Evolutionary conservation across 192 early-diverging fungal genomes (phyloP).

Genomic region (Helicostylum pulchrum): DNA sequence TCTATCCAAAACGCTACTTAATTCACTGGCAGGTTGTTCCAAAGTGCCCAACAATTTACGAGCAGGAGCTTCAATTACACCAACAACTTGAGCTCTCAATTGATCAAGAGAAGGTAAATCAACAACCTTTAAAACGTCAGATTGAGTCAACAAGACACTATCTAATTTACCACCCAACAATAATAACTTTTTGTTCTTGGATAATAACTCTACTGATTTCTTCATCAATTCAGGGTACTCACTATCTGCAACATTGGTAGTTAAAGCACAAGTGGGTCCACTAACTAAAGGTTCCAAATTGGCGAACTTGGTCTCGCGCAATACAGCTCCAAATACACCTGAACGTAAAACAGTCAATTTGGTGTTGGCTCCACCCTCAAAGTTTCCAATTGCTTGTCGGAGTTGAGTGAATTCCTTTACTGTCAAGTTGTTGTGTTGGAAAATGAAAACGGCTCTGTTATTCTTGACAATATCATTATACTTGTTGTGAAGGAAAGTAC

Average conservation of each 20-base stretch:
- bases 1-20: slow-evolving; percentile 36
- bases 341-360: slow-evolving; percentile 45
- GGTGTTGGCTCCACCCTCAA: slow-evolving; percentile 16
- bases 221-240: slow-evolving; percentile 38
- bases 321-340: slow-evolving; percentile 45
- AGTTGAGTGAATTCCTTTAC: slow-evolving; percentile 49
- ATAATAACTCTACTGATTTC: slow-evolving; percentile 38
- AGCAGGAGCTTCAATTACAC: slow-evolving; percentile 45
- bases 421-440: slow-evolving; percentile 61
- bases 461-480: slow-evolving; percentile 42
- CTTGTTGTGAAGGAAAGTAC: slow-evolving; percentile 44
- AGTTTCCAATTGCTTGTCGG: slow-evolving; percentile 38
- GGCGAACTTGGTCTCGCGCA: slow-evolving; percentile 42
- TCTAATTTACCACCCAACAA: slow-evolving; percentile 58
- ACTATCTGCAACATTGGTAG: slow-evolving; percentile 40
- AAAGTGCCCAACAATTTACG: slow-evolving; percentile 39
- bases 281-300: slow-evolving; percentile 48
- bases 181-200: slow-evolving; percentile 54
- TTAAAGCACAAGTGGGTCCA: slow-evolving; percentile 53
- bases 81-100: slow-evolving; percentile 42
- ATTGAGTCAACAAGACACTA: slow-evolving; percentile 45
- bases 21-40: slow-evolving; percentile 31
- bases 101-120: slow-evolving; percentile 48
- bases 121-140: slow-evolving; percentile 44
- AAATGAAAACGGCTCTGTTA: slow-evolving; percentile 52